Conservation (phyloP, 768 basidiomycete genomes). For the Suillus decipiens region DNA sequence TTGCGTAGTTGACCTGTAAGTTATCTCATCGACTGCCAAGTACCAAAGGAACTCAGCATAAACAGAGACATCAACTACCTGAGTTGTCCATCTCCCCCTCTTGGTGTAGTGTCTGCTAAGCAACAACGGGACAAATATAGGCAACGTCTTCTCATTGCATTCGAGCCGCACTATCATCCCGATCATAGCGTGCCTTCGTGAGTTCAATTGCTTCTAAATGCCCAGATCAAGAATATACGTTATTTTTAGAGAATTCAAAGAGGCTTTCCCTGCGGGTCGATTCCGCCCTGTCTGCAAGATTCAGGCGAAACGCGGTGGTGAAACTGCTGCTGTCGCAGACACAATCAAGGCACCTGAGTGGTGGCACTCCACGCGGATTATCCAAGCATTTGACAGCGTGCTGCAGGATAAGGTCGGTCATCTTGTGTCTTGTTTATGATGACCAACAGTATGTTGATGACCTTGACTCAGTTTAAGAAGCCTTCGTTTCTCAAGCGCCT, state of each 20-base stretch:
- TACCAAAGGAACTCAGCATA: slow-evolving; percentile 9
- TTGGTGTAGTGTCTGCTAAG: slow-evolving; percentile 71
- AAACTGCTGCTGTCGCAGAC: slow-evolving; percentile 82
- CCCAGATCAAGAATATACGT: slow-evolving; percentile 12
- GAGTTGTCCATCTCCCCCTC: slow-evolving; percentile 81
- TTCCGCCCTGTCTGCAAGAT: slow-evolving; percentile 93
- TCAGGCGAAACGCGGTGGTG: slow-evolving; percentile 78
- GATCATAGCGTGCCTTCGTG: slow-evolving; percentile 81
- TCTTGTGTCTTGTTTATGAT: not conserved
- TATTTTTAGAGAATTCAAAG: slow-evolving; percentile 79
- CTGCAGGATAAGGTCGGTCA: slow-evolving; percentile 74
- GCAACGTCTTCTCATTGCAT: slow-evolving; percentile 71
- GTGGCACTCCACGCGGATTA: slow-evolving; percentile 93
- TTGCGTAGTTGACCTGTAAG: slow-evolving; percentile 84
- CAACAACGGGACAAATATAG: slow-evolving; percentile 82
- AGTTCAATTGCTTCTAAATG: slow-evolving; percentile 11
- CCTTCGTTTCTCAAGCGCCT: slow-evolving; percentile 87
- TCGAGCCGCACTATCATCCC: slow-evolving; percentile 87
- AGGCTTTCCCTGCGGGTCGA: slow-evolving; percentile 90
- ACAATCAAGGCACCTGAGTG: slow-evolving; percentile 89
- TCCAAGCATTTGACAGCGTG: slow-evolving; percentile 87
- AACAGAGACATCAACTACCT: slow-evolving; percentile 78
- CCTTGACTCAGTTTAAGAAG: slow-evolving; percentile 68
- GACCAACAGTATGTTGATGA: slow-evolving; percentile 8
- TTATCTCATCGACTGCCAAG: slow-evolving; percentile 16